Percentiles rank a stretch among this genome's conserved stretches.
These are phyloP conservation scores for Croton setiger DNA, from an alignment of 441 rosid genomes.

Conservation along the genomic window DNA sequence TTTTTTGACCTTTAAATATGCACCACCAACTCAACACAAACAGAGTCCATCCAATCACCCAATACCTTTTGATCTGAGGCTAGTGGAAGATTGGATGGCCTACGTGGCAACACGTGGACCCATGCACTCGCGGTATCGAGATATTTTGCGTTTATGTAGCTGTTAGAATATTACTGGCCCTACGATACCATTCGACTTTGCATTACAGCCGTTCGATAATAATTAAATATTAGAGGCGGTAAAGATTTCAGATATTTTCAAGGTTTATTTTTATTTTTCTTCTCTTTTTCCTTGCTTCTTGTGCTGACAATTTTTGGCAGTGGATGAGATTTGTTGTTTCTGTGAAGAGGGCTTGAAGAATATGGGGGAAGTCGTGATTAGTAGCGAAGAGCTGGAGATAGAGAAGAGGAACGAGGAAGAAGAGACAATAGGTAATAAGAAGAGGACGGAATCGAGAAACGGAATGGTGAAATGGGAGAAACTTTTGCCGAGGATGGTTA, in stretches of 20 bases:
- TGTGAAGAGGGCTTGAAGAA: neutral
- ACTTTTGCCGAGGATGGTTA: constrained; percentile 58
- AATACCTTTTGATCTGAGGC: constrained; percentile 1
- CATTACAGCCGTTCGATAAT: constrained; percentile 23
- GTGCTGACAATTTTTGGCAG: neutral
- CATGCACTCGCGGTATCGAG: constrained; percentile 15
- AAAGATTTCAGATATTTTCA: constrained; percentile 19
- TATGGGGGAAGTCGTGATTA: constrained; percentile 22
- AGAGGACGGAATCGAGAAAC: neutral
- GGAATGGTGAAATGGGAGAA: constrained; percentile 20
- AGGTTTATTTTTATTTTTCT: neutral
- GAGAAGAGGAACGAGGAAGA: neutral
- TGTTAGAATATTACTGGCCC: neutral
- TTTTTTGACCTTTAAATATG: constrained; percentile 16
- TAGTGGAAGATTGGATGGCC: neutral
- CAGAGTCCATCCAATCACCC: neutral
- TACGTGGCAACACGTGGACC: constrained; percentile 37
- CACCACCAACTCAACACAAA: constrained; percentile 11
- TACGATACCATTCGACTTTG: constrained; percentile 3
- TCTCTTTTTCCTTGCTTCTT: too few species aligned
- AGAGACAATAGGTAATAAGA: neutral
- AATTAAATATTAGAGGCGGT: constrained; percentile 4
- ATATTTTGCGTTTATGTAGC: constrained; percentile 25
- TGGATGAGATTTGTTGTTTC: constrained; percentile 5
- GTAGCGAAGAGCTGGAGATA: constrained; percentile 12